Evolutionary conservation across 495 filamentous ascomycete genomes (phyloP).

Genomic region (Xylaria longipes): DNA sequence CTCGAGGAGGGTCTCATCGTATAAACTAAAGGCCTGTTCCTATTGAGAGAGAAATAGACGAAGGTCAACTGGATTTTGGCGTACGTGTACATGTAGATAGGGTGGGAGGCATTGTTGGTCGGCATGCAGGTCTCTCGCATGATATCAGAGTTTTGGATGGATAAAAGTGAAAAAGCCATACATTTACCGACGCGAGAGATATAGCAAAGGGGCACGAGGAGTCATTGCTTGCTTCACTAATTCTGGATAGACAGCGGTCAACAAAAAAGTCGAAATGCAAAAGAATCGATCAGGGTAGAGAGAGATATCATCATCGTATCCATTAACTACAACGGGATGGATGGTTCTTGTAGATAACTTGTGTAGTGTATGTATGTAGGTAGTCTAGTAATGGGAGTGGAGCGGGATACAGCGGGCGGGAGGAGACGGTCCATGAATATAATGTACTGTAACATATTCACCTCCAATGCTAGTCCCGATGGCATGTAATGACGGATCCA

Average conservation of each 20-base stretch:
- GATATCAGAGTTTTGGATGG: background rate
- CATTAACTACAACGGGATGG: background rate
- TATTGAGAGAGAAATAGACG: background rate
- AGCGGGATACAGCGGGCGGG: background rate
- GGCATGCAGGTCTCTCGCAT: background rate
- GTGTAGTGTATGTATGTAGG: conserved; percentile 7
- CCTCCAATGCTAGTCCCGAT: background rate
- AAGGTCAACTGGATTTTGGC: background rate
- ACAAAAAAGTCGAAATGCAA: background rate
- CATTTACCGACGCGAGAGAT: conserved; percentile 5
- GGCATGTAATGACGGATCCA: background rate
- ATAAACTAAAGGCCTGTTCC: conserved; percentile 30
- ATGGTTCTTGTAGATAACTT: conserved; percentile 19
- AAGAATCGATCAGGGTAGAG: conserved; percentile 15
- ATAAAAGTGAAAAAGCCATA: conserved; percentile 17
- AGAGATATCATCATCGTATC: background rate
- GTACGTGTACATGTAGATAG: conserved; percentile 15
- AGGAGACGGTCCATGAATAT: background rate
- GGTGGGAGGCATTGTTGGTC: background rate
- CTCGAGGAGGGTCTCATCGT: conserved; percentile 56
- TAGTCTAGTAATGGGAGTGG: conserved; percentile 5
- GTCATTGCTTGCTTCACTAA: conserved; percentile 9
- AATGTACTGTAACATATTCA: background rate
- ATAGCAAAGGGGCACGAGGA: background rate
- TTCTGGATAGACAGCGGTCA: conserved; percentile 14